These are phyloP conservation scores for Trichosporon inkin DNA, from an alignment of 1,284 basidiomycete species.

Conservation along the genomic window DNA sequence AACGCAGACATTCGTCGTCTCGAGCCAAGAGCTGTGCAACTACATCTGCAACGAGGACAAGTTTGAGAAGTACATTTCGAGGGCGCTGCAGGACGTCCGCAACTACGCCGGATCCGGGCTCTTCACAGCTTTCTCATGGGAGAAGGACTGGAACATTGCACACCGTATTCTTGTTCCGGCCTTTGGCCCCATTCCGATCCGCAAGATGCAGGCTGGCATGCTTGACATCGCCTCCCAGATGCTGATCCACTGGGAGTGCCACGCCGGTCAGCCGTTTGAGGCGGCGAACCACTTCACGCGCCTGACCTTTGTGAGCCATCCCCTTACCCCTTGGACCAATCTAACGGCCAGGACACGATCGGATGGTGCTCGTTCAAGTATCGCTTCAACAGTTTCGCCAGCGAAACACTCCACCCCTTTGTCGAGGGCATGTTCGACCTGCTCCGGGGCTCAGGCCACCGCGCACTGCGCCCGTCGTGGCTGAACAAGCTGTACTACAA, in stretches of 20 bases:
- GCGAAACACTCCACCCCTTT: conserved; percentile 51
- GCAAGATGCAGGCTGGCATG: conserved; percentile 55
- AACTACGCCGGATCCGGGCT: conserved; percentile 52
- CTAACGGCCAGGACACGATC: conserved; percentile 14
- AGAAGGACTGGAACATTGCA: conserved; percentile 53
- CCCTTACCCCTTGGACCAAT: too few species aligned
- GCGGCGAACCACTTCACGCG: conserved; percentile 9
- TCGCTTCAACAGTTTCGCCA: conserved; percentile 37
- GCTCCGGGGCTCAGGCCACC: conserved; percentile 50
- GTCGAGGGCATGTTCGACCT: conserved; percentile 51
- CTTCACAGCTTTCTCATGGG: conserved; percentile 50
- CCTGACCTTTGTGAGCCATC: conserved; percentile 7
- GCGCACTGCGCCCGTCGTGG: conserved; percentile 49
- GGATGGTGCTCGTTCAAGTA: conserved; percentile 49
- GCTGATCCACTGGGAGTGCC: conserved; percentile 26
- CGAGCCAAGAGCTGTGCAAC: conserved; percentile 50
- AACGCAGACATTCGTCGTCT: conserved; percentile 45
- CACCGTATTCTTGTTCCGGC: conserved; percentile 58
- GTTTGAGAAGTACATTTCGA: conserved; percentile 53
- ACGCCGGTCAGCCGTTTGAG: conserved; percentile 6
- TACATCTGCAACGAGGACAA: conserved; percentile 54
- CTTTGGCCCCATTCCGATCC: conserved; percentile 54
- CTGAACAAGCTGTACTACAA: conserved; percentile 49
- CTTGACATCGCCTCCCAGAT: conserved; percentile 55
- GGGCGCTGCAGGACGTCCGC: conserved; percentile 50